These are phyloP conservation scores for Mimosa bimucronata DNA, from an alignment of 306 rosid genomes.

Conservation along the genomic window DNA sequence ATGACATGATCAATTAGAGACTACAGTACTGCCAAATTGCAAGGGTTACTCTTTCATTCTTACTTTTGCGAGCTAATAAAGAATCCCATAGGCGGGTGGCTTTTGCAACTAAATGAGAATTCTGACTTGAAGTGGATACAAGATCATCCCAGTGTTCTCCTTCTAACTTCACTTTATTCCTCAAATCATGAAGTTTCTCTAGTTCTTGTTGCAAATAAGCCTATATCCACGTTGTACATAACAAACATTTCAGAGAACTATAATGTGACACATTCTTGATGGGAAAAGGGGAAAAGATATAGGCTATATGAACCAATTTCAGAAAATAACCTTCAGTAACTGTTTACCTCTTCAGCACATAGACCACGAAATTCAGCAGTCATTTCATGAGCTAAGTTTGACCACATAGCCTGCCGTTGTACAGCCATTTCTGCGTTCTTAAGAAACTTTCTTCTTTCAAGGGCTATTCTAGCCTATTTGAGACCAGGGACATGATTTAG, in stretches of 20 bases:
- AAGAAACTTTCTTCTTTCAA: conserved; percentile 90
- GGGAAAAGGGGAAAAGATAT: conserved; percentile 11
- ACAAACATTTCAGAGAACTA: conserved; percentile 24
- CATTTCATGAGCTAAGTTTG: conserved; percentile 97
- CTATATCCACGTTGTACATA: conserved; percentile 55
- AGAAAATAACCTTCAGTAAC: conserved; percentile 30
- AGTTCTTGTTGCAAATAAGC: conserved; percentile 99
- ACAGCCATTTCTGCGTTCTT: conserved; percentile 95
- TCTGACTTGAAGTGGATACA: conserved; percentile 96
- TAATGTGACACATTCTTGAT: conserved; percentile 13
- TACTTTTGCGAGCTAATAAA: conserved; percentile 92
- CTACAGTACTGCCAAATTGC: conserved; percentile 21
- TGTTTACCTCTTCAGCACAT: conserved; percentile 96
- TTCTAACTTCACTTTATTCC: conserved; percentile 97
- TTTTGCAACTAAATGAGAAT: conserved; percentile 94
- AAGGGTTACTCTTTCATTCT: conserved; percentile 40
- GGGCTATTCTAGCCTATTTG: conserved; percentile 93
- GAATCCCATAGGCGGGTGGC: conserved; percentile 99
- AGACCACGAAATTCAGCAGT: conserved; percentile 97
- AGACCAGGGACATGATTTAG: conserved; percentile 40
- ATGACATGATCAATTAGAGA: conserved; percentile 24
- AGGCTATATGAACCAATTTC: conserved; percentile 22
- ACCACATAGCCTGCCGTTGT: conserved; percentile 97
- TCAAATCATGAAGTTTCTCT: conserved; percentile 91
- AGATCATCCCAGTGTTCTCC: conserved; percentile 99